phyloP scores from a whole-genome alignment of 371 early-diverging fungal species.

The Mortierella sp. region DNA sequence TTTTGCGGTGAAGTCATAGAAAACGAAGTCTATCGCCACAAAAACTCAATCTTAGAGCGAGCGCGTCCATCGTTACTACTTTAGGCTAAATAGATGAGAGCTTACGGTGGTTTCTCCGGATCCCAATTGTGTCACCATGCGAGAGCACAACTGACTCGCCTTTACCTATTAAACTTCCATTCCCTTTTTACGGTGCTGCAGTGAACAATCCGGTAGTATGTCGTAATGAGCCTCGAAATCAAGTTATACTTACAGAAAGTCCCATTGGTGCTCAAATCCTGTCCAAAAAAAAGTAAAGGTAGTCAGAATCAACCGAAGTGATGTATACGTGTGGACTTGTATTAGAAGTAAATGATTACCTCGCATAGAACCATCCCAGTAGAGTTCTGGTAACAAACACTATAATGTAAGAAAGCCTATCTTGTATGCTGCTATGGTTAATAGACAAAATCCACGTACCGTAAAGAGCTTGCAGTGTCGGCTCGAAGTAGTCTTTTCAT shows the following conservation, averaged over 20 bases:
- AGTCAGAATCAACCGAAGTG: neutral
- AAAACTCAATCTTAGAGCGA: neutral
- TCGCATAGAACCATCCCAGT: slow-evolving; percentile 37
- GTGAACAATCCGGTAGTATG: neutral
- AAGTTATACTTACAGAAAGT: slow-evolving; percentile 34
- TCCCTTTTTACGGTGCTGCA: slow-evolving; percentile 36
- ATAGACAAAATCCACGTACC: slow-evolving; percentile 10
- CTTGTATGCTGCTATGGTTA: neutral
- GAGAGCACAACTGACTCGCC: slow-evolving; percentile 60
- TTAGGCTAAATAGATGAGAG: neutral
- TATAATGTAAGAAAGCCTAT: neutral
- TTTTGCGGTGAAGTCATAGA: slow-evolving; percentile 12
- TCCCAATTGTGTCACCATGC: slow-evolving; percentile 65
- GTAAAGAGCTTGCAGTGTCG: slow-evolving; percentile 22
- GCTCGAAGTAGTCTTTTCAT: slow-evolving; percentile 21
- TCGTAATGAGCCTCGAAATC: neutral
- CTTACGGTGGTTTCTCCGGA: slow-evolving; percentile 60
- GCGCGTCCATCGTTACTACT: neutral
- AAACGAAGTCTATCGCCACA: slow-evolving; percentile 26
- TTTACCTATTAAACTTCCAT: slow-evolving; percentile 61
- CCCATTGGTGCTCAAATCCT: slow-evolving; percentile 41
- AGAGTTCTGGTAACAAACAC: slow-evolving; percentile 14
- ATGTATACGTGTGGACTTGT: neutral
- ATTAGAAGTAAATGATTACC: slow-evolving; percentile 8
- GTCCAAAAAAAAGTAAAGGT: neutral